These are phyloP conservation scores for Fusarium sp. DNA, from an alignment of 2,329 filamentous ascomycete genomes.

Conservation along the genomic window DNA sequence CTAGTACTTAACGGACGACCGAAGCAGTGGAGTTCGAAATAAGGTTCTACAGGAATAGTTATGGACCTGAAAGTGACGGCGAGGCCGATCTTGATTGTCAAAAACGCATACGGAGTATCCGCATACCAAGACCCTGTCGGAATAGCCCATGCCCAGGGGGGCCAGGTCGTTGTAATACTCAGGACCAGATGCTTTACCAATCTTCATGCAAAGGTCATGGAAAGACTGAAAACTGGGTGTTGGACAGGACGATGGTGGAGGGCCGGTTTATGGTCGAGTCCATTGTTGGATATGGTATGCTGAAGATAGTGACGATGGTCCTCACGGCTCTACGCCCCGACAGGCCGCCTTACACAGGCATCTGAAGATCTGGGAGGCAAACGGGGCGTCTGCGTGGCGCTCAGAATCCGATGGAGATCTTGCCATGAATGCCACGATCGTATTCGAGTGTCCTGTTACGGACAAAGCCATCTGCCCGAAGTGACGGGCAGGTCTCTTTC, in stretches of 20 bases:
- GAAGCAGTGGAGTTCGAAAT: slow-evolving; percentile 2
- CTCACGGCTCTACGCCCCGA: slow-evolving; percentile 26
- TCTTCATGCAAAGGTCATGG: slow-evolving; percentile 28
- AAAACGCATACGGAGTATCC: not conserved
- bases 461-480: slow-evolving; percentile 22
- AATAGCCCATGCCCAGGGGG: not conserved
- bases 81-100: slow-evolving; percentile 13
- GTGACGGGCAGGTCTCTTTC: slow-evolving; percentile 3
- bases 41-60: slow-evolving; percentile 3
- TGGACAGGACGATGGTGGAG: slow-evolving; percentile 17
- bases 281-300: slow-evolving; percentile 32
- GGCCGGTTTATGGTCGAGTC: slow-evolving; percentile 17
- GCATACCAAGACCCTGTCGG: slow-evolving; percentile 11
- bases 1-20: slow-evolving; percentile 3
- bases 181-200: not conserved
- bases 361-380: slow-evolving; percentile 1
- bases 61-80: not conserved
- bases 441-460: slow-evolving; percentile 9
- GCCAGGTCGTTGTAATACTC: not conserved
- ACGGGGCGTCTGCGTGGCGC: slow-evolving; percentile 13
- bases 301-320: slow-evolving; percentile 18
- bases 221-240: slow-evolving; percentile 25
- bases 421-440: slow-evolving; percentile 11
- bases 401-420: slow-evolving; percentile 9
- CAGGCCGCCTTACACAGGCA: slow-evolving; percentile 16